Conservation (phyloP, 208 protist genomes). For the Crithidia sp. region DNA sequence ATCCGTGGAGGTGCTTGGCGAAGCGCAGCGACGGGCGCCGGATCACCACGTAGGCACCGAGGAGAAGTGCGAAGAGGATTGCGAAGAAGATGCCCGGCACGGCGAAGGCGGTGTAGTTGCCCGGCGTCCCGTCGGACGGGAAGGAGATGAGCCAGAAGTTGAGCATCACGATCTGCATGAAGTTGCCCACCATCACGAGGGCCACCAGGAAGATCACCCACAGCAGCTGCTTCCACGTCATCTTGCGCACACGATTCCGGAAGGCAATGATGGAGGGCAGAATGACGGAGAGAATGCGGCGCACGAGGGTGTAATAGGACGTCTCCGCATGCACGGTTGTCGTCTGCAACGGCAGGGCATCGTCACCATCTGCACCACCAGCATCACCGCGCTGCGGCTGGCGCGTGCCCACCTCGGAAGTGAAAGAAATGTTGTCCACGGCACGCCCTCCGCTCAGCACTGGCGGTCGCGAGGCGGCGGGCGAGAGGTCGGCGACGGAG, state of each 20-base stretch:
- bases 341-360: background rate
- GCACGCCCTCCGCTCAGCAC: background rate
- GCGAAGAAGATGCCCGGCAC: constrained; percentile 68
- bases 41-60: constrained; percentile 54
- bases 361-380: background rate
- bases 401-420: background rate
- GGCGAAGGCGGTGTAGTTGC: constrained; percentile 81
- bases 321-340: background rate
- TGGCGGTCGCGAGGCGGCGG: background rate
- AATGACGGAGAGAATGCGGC: constrained; percentile 1
- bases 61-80: constrained; percentile 61
- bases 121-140: constrained; percentile 54
- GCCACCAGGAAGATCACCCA: constrained; percentile 56
- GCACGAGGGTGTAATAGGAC: background rate
- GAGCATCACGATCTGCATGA: constrained; percentile 85
- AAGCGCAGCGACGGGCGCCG: constrained; percentile 66
- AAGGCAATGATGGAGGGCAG: constrained; percentile 10
- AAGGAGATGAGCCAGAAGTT: constrained; percentile 88
- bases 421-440: constrained; percentile 12
- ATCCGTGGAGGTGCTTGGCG: constrained; percentile 49
- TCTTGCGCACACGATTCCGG: constrained; percentile 23
- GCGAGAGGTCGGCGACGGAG: background rate
- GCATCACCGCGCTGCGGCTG: background rate
- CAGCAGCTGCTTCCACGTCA: constrained; percentile 43
- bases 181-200: constrained; percentile 74